Conservation (phyloP, 768 basidiomycete species). For the Russula compacta region DNA sequence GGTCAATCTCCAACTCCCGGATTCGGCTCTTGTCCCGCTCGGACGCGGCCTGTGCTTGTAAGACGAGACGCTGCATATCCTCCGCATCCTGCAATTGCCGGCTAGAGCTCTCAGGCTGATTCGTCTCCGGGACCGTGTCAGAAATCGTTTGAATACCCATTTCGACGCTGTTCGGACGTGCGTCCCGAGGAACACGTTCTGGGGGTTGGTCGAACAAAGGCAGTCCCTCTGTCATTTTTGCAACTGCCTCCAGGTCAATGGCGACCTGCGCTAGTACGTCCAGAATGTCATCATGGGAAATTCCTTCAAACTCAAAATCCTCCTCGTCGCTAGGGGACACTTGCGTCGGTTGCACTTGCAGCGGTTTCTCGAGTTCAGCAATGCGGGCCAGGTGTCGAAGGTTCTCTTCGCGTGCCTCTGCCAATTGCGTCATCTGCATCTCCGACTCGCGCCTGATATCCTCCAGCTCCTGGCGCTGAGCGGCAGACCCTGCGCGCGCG, state of each 20-base stretch:
- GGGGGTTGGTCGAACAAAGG: neutral
- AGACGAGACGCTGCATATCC: neutral
- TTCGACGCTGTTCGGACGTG: neutral
- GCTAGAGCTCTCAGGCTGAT: neutral
- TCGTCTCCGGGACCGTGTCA: neutral
- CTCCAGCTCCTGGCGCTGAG: conserved; percentile 15
- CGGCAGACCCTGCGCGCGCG: neutral
- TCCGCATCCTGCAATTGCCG: neutral
- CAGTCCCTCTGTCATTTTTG: neutral
- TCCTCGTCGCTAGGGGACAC: neutral
- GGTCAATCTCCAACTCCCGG: conserved; percentile 8
- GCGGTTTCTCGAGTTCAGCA: conserved; percentile 13
- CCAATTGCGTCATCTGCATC: neutral
- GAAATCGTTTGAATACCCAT: conserved; percentile 2
- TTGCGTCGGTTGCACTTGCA: neutral
- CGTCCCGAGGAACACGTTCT: neutral
- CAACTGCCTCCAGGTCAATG: conserved; percentile 2
- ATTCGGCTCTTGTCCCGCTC: conserved; percentile 2
- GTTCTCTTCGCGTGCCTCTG: conserved; percentile 8
- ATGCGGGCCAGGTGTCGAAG: conserved; percentile 6
- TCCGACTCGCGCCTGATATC: conserved; percentile 6
- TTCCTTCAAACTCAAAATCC: neutral
- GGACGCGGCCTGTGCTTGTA: neutral
- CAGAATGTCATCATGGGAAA: conserved; percentile 9
- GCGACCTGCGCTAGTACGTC: conserved; percentile 7